phyloP scores from a whole-genome alignment of 2,329 filamentous ascomycete species.

The Xylariaceae sp. region DNA sequence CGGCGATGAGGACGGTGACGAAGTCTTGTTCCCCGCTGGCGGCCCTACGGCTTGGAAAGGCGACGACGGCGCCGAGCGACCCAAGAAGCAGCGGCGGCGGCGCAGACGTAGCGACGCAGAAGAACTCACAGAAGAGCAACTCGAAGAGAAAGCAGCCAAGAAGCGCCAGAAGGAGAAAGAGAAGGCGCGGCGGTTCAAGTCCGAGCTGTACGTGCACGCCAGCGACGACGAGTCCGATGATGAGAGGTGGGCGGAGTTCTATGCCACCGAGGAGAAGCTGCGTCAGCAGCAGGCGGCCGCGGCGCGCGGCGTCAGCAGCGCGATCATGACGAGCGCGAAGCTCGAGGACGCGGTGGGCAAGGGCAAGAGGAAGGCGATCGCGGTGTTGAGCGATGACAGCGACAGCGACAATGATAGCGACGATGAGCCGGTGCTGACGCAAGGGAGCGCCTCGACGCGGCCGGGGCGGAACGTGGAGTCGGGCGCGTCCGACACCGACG shows the following conservation, averaged over 20 bases:
- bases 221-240: conserved; percentile 88
- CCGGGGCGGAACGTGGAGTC: conserved; percentile 9
- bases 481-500: conserved; percentile 21
- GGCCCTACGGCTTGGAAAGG: conserved; percentile 56
- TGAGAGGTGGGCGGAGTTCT: conserved; percentile 64
- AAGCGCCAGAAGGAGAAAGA: conserved; percentile 68
- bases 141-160: conserved; percentile 58
- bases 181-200: conserved; percentile 77
- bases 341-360: background rate
- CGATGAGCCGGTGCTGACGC: conserved; percentile 21
- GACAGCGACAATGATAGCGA: conserved; percentile 29
- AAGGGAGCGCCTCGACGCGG: conserved; percentile 3
- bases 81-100: conserved; percentile 58
- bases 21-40: conserved; percentile 64
- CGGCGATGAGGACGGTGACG: conserved; percentile 63
- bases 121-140: conserved; percentile 56
- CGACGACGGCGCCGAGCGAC: conserved; percentile 50
- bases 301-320: conserved; percentile 11
- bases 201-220: conserved; percentile 71
- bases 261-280: conserved; percentile 65
- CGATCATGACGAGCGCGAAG: conserved; percentile 24
- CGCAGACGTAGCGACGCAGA: conserved; percentile 39
- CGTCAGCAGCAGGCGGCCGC: conserved; percentile 48
- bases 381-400: conserved; percentile 16
- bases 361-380: conserved; percentile 17